Percentiles rank a stretch among this genome's conserved stretches.
Evolutionary conservation across 1,284 basidiomycete genomes (phyloP).

Genomic region (Boletus semigastroideus): DNA sequence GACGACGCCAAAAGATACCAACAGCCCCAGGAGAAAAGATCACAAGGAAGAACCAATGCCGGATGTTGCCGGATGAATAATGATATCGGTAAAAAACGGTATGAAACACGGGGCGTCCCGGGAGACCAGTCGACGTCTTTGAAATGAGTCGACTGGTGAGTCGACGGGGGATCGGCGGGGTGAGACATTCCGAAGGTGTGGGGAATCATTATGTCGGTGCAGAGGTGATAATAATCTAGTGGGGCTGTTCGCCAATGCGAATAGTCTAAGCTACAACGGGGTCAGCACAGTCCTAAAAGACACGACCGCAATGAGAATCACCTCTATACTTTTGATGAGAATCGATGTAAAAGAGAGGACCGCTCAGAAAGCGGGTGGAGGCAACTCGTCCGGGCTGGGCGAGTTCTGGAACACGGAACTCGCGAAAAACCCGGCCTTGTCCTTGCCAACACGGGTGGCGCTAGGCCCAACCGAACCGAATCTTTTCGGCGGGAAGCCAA

Average conservation of each 20-base stretch:
- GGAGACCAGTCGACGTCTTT: constrained; percentile 14
- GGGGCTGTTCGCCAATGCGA: constrained; percentile 30
- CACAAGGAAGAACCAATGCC: constrained; percentile 26
- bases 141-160: constrained; percentile 8
- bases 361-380: constrained; percentile 59
- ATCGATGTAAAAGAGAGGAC: constrained; percentile 22
- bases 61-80: constrained; percentile 45
- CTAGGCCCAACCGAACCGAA: constrained; percentile 32
- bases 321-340: constrained; percentile 42
- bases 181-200: constrained; percentile 13
- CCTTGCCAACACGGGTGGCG: constrained; percentile 26
- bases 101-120: constrained; percentile 25
- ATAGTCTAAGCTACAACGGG: constrained; percentile 26
- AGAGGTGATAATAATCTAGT: constrained; percentile 37
- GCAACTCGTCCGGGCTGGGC: constrained; percentile 73
- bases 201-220: constrained; percentile 26
- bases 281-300: constrained; percentile 2
- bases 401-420: constrained; percentile 80
- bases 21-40: constrained; percentile 33
- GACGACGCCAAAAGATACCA: constrained; percentile 30
- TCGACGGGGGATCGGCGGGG: constrained; percentile 3
- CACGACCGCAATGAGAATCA: constrained; percentile 11
- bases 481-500: constrained; percentile 32
- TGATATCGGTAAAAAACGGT: constrained; percentile 40
- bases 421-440: constrained; percentile 58